Percentiles rank a stretch among this genome's conserved stretches.
Conservation (phyloP, 2,329 filamentous ascomycete genomes). For the Venturia aucupariae region DNA sequence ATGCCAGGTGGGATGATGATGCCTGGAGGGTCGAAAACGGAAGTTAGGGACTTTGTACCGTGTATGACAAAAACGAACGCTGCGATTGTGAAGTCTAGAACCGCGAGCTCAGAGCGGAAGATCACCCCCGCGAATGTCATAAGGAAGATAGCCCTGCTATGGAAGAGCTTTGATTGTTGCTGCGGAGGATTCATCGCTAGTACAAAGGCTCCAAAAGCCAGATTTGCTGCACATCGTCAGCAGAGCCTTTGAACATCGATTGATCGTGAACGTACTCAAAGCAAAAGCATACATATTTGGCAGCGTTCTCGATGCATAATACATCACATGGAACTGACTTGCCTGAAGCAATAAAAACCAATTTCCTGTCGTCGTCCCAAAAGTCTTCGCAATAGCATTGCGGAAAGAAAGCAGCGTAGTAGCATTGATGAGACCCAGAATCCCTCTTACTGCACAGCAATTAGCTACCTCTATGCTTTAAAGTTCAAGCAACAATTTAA, state of each 20-base stretch:
- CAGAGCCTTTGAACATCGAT: not conserved
- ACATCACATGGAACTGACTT: slow-evolving; percentile 86
- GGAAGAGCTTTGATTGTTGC: slow-evolving; percentile 19
- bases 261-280: slow-evolving; percentile 51
- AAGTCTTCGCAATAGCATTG: slow-evolving; percentile 53
- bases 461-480: not conserved
- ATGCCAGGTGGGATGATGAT: slow-evolving; percentile 57
- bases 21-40: not conserved
- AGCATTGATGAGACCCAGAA: slow-evolving; percentile 71
- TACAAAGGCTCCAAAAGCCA: slow-evolving; percentile 48
- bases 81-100: slow-evolving; percentile 59
- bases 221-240: slow-evolving; percentile 44
- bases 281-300: slow-evolving; percentile 96
- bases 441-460: slow-evolving; percentile 50
- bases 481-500: not conserved
- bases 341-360: slow-evolving; percentile 76
- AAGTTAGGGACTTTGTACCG: not conserved
- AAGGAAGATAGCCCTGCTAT: slow-evolving; percentile 59
- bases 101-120: slow-evolving; percentile 81
- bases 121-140: slow-evolving; percentile 73
- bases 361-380: slow-evolving; percentile 56
- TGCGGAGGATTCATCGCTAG: slow-evolving; percentile 26
- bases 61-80: slow-evolving; percentile 36
- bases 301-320: slow-evolving; percentile 82
- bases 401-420: slow-evolving; percentile 58